phyloP scores from a whole-genome alignment of 2,329 filamentous ascomycete genomes.

The Ceratocystis diversiconidia region DNA sequence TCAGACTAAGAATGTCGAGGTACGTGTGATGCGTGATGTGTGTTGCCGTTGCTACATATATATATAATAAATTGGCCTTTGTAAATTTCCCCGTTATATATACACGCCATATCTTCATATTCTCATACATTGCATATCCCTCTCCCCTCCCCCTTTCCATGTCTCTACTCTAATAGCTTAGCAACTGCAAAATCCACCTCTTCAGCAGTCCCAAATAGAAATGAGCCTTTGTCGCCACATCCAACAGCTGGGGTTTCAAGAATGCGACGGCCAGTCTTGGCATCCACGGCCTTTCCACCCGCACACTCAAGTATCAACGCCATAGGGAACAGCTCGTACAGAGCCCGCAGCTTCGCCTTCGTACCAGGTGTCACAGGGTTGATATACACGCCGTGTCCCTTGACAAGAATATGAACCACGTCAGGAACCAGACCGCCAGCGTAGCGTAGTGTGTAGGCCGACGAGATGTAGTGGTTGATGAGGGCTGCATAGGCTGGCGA shows the following conservation, averaged over 20 bases:
- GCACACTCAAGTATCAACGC: slow-evolving; percentile 47
- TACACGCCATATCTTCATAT: too few species aligned
- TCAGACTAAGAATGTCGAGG: neutral
- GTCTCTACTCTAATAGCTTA: neutral
- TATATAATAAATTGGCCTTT: too few species aligned
- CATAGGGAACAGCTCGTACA: slow-evolving; percentile 48
- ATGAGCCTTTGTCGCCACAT: slow-evolving; percentile 36
- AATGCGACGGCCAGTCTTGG: slow-evolving; percentile 29
- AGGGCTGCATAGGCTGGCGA: slow-evolving; percentile 35
- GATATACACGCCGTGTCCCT: slow-evolving; percentile 47
- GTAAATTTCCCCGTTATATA: too few species aligned
- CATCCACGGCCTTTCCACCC: slow-evolving; percentile 41
- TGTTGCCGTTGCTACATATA: too few species aligned
- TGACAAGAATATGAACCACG: slow-evolving; percentile 43
- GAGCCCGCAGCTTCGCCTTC: slow-evolving; percentile 41
- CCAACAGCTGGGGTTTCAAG: slow-evolving; percentile 28
- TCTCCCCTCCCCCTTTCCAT: too few species aligned
- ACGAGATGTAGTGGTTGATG: slow-evolving; percentile 34
- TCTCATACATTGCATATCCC: too few species aligned
- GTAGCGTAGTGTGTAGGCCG: slow-evolving; percentile 46
- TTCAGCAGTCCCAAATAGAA: slow-evolving; percentile 37
- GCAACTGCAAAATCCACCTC: slow-evolving; percentile 31
- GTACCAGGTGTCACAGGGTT: slow-evolving; percentile 39
- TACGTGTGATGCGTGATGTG: neutral
- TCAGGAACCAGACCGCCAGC: slow-evolving; percentile 48